Evolutionary conservation across 371 early-diverging fungal species (phyloP).

Genomic region (Cokeromyces recurvatus): DNA sequence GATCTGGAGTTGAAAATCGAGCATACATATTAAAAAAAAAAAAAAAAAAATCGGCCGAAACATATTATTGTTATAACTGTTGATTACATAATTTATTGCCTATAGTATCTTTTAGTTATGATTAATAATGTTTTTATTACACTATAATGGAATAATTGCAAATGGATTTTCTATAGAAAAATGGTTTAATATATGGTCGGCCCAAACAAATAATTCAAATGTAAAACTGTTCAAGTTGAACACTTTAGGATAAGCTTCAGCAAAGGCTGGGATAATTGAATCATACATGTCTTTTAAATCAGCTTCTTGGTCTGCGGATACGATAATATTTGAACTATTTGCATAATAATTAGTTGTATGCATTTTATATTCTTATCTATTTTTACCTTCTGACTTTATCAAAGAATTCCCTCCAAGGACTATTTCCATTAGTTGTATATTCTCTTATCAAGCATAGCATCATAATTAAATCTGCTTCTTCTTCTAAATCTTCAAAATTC

Average conservation of each 20-base stretch:
- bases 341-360: not conserved
- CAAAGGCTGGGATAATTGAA: conserved; percentile 37
- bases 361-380: not conserved
- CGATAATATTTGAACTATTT: no score
- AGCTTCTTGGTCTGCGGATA: conserved; percentile 5
- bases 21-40: no score
- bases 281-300: conserved; percentile 41
- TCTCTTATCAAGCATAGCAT: conserved; percentile 41
- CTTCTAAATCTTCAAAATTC: conserved; percentile 37
- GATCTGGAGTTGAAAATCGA: no score
- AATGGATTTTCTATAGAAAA: conserved; percentile 29
- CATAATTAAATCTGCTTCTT: conserved; percentile 46
- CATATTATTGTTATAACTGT: no score
- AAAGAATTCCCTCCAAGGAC: conserved; percentile 28
- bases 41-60: no score
- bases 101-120: no score
- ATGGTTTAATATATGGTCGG: conserved; percentile 25
- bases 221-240: conserved; percentile 31
- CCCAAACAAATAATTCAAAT: conserved; percentile 37
- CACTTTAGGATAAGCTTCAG: conserved; percentile 32
- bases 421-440: conserved; percentile 17
- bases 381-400: no score
- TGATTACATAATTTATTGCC: no score
- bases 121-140: no score
- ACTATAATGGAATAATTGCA: conserved; percentile 33